Conservation (phyloP, 73 alveolate genomes). For the Stentor coeruleus region DNA sequence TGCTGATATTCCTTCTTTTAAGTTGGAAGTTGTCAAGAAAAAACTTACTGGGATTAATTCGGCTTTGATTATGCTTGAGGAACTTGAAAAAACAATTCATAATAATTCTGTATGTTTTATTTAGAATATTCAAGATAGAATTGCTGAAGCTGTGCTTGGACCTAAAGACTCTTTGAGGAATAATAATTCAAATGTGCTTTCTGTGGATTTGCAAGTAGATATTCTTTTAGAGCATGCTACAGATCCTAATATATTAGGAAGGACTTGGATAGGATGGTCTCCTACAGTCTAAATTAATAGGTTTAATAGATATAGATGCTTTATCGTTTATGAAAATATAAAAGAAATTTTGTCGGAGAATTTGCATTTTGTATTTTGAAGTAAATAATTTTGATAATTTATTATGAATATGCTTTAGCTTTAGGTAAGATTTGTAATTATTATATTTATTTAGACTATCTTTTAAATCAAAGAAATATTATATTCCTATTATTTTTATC, state of each 20-base stretch:
- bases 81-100: conserved; percentile 60
- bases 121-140: conserved; percentile 34
- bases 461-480: no score
- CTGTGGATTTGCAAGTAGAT: conserved; percentile 92
- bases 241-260: conserved; percentile 93
- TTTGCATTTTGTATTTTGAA: no score
- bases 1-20: conserved; percentile 67
- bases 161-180: conserved; percentile 38
- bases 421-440: no score
- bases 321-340: no score
- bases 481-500: no score
- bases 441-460: no score
- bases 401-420: no score
- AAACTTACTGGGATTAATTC: conserved; percentile 70
- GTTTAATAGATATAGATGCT: background rate
- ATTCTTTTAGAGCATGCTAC: conserved; percentile 88
- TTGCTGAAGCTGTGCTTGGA: conserved; percentile 58
- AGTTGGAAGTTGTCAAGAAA: conserved; percentile 58
- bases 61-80: conserved; percentile 55
- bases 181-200: conserved; percentile 30
- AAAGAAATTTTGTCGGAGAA: no score
- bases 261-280: conserved; percentile 97
- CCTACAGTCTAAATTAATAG: conserved; percentile 68
- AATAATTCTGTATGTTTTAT: background rate
- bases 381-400: no score